Percentiles rank a stretch among this genome's conserved stretches.
These are phyloP conservation scores for Penicillium lagena DNA, from an alignment of 495 filamentous ascomycete genomes.

Conservation along the genomic window DNA sequence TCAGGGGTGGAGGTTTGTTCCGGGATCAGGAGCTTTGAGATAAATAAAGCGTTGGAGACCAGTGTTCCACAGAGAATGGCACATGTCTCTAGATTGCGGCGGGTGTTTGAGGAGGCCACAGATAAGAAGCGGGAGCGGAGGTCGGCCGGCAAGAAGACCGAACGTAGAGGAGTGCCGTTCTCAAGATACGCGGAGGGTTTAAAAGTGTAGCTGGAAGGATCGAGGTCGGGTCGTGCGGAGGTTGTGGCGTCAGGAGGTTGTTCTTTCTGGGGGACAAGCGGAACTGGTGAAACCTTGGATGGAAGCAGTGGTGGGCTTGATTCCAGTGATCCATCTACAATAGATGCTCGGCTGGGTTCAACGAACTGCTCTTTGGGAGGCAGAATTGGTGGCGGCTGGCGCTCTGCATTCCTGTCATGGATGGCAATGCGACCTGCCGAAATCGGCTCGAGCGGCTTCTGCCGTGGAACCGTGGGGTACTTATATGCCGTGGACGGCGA, in stretches of 20 bases:
- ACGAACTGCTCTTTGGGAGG: slow-evolving; percentile 41
- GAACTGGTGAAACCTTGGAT: slow-evolving; percentile 20
- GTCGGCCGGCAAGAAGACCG: slow-evolving; percentile 74
- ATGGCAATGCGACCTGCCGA: slow-evolving; percentile 14
- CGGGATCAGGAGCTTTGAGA: slow-evolving; percentile 80
- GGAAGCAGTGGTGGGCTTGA: slow-evolving; percentile 15
- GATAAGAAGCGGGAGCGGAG: slow-evolving; percentile 68
- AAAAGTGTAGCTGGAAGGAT: slow-evolving; percentile 64
- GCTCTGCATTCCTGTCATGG: slow-evolving; percentile 17
- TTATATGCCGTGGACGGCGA: slow-evolving; percentile 25
- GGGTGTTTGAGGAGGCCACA: slow-evolving; percentile 69
- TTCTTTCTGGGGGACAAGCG: slow-evolving; percentile 28
- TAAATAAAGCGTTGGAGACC: slow-evolving; percentile 89
- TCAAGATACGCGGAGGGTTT: slow-evolving; percentile 82
- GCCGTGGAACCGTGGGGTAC: slow-evolving; percentile 50
- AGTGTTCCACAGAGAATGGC: slow-evolving; percentile 87
- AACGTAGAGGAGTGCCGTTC: slow-evolving; percentile 76
- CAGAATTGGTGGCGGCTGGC: slow-evolving; percentile 36
- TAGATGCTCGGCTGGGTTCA: slow-evolving; percentile 10
- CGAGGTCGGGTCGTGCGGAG: slow-evolving; percentile 24
- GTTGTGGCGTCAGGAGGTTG: slow-evolving; percentile 21
- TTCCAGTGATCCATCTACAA: slow-evolving; percentile 12
- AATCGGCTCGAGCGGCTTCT: slow-evolving; percentile 22
- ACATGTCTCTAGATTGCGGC: slow-evolving; percentile 81
- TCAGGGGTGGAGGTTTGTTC: slow-evolving; percentile 85